Evolutionary conservation across 192 early-diverging fungal genomes (phyloP), one percentile per base, ranked within the genome.

Genomic region (Podila epigama): DNA sequence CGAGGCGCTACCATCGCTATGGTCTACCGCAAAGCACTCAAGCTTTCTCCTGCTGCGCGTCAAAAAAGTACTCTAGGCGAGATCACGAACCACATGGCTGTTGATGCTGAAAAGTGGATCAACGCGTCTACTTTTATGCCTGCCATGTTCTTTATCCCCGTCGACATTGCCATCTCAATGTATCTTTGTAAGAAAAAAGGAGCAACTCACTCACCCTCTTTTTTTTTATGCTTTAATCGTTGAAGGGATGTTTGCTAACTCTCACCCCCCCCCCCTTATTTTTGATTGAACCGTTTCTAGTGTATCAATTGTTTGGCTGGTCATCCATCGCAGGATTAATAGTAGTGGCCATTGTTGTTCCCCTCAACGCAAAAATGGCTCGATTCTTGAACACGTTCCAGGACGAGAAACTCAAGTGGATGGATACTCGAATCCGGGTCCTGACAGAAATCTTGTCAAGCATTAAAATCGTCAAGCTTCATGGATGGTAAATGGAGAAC

Each of bases 21-120:
- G 40, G 88, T 97, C 31, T 97, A 95, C 71, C 81, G 82, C 34
- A 97, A 96, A 79, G 83, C 92, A 4, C 75, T 96, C 40, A 55
- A 81, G 1, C 87, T 98, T 13, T 94, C 92, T 7, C 92, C 88
- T 7, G 25, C 53, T 13, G 72, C 72, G 1, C 62, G 41, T 16
- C 58, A 63, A 10, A 48, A 44, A 29, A 62, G 31, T 12, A 75
- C 65, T 7, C 44, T 75, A 7, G 72, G 72, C 22, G 72, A 75
- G 28, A 75, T 75, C 32, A 44, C 75, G 4, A 75, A 83, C 35
- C 80, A 91, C 69, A 89, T 92, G 75, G 83, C 87, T 6, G 83
- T 87, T 1, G 93, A 95, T 62, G 79, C 91, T 16, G 84, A 85
- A 29, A 84, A 85, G 33, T 75, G 92, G 28, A 68, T 84, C 2